A percentile compares a stretch with the other conserved stretches of the same genome.
Evolutionary conservation across 768 basidiomycete genomes (phyloP).

Genomic region (Serendipita sp.): DNA sequence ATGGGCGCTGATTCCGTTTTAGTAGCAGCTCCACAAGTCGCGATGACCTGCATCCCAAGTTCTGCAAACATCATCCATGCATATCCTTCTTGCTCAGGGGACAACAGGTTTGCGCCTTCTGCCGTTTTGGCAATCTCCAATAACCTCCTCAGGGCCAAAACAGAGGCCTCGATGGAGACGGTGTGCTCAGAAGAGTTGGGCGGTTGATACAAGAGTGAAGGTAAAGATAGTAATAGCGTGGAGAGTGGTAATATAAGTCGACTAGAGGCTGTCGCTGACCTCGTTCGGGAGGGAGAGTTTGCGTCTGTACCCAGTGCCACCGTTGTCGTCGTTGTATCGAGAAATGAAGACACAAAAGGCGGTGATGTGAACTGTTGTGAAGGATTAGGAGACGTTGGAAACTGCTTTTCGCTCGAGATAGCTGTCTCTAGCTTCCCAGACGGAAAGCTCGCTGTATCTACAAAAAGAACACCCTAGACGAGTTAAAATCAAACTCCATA

Average conservation of each 20-base stretch:
- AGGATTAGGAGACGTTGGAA: too few relatives aligned
- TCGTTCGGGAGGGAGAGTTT: neutral
- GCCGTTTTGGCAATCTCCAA: slow-evolving; percentile 24
- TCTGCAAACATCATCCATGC: slow-evolving; percentile 59
- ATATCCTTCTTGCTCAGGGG: slow-evolving; percentile 45
- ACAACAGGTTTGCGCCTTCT: slow-evolving; percentile 18
- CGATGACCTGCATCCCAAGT: slow-evolving; percentile 40
- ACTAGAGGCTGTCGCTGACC: neutral
- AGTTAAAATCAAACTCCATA: too few relatives aligned
- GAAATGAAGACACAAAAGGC: neutral
- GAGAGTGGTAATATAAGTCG: slow-evolving; percentile 21
- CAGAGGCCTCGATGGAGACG: slow-evolving; percentile 38
- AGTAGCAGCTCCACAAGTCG: neutral
- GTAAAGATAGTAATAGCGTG: slow-evolving; percentile 43
- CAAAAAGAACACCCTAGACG: too few relatives aligned
- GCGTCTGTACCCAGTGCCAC: neutral
- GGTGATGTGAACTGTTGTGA: neutral
- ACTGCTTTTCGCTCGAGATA: too few relatives aligned
- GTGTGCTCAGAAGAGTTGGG: slow-evolving; percentile 42
- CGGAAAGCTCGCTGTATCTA: too few relatives aligned
- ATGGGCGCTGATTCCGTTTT: neutral
- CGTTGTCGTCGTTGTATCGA: neutral
- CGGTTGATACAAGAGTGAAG: slow-evolving; percentile 44
- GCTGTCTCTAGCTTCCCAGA: too few relatives aligned
- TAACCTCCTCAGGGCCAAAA: slow-evolving; percentile 40